Evolutionary conservation across 495 filamentous ascomycete species (phyloP), one percentile per base, ranked within the genome.

Genomic region (Neurospora sp.): DNA sequence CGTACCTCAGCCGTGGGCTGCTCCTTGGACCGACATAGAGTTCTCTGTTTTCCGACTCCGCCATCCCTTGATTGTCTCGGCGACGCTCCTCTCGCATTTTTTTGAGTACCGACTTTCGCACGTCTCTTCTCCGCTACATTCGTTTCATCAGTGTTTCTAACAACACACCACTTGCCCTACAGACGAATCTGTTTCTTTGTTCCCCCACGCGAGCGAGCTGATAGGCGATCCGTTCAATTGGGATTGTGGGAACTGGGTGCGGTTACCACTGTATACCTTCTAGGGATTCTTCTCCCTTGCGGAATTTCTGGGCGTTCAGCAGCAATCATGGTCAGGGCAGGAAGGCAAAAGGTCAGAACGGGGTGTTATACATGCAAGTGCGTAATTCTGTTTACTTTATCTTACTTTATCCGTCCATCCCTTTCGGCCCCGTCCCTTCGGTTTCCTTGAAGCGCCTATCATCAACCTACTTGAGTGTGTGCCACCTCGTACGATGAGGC

Each of bases 351-450:
- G 59, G 81, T 82, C 39, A 79, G 74, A 68, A 82, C 79, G 4
- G 81, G 81, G 1, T 83, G 81, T 71, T 70, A 76, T 20, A 82
- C 81, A 39, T 83, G 81, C 81, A 83, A 83, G 81, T 83, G 70
- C 48, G 81, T 79, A 61, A 66, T 42, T 61, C 44, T 18, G n/a
- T 35, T 69, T 41, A 20, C 59, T 31, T 18, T 18, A 71, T 20
- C 41, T 44, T 12, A 40, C 9, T n/a, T 70, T 72, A 72, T 44
- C 72, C 27, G 69, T 73, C 69, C 27, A 66, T 66, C 22, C 53
- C 53, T 35, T 37, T 9, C 27, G 53, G 53, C 7, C 27, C 12
- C 5, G 40, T 53, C 48, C 46, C 53, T 66, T 35, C 53, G 27
- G 22, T 66, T 66, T 27, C 31, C 53, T 66, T 66, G 22, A 66